These are phyloP conservation scores for Boletus rufocinnamomeus DNA, from an alignment of 768 basidiomycete species.

Conservation along the genomic window DNA sequence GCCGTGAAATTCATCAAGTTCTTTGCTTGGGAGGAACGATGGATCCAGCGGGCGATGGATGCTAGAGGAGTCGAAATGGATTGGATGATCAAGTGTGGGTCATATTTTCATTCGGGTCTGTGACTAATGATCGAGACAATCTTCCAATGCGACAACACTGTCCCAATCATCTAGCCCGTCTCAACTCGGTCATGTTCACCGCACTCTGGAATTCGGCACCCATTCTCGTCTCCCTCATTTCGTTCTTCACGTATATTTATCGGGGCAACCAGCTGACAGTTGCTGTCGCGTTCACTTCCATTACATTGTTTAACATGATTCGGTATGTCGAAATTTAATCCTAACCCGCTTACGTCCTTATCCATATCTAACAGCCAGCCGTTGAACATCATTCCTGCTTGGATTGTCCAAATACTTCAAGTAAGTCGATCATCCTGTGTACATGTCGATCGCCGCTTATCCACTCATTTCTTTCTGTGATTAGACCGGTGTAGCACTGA, in stretches of 20 bases:
- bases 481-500: slow-evolving; percentile 56
- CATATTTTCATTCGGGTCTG: neutral
- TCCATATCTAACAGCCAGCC: slow-evolving; percentile 47
- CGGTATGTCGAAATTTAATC: slow-evolving; percentile 39
- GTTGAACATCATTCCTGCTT: slow-evolving; percentile 77
- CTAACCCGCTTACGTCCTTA: neutral
- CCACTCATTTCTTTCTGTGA: neutral
- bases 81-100: slow-evolving; percentile 72
- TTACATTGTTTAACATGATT: slow-evolving; percentile 86
- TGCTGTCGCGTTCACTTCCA: slow-evolving; percentile 83
- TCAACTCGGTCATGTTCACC: slow-evolving; percentile 73
- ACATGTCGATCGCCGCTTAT: neutral
- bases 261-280: slow-evolving; percentile 76
- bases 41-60: slow-evolving; percentile 42
- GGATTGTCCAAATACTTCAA: slow-evolving; percentile 77
- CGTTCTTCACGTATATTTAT: slow-evolving; percentile 74
- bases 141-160: neutral
- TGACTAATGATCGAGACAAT: slow-evolving; percentile 3
- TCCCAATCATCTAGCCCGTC: slow-evolving; percentile 47
- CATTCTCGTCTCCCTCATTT: slow-evolving; percentile 75
- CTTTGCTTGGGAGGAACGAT: slow-evolving; percentile 45
- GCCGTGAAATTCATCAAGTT: slow-evolving; percentile 45
- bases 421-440: slow-evolving; percentile 14
- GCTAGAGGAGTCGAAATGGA: slow-evolving; percentile 69
- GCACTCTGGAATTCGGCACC: slow-evolving; percentile 77